Evolutionary conservation across 768 basidiomycete genomes (phyloP).

Genomic region (Auricularia sp.): DNA sequence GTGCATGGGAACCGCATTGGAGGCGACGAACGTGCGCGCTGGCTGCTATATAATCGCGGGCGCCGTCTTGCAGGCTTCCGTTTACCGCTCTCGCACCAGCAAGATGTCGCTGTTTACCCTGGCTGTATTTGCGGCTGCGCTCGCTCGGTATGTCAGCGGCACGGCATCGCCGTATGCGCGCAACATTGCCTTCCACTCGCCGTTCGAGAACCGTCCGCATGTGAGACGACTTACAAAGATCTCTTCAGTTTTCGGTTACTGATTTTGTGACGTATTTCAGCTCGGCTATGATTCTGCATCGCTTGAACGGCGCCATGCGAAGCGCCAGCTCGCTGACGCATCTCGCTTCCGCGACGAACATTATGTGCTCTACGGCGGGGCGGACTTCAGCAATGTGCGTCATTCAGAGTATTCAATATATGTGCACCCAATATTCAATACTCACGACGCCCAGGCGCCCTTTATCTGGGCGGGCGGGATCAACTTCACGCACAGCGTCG

Average conservation of each 20-base stretch:
- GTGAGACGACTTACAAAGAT: not conserved
- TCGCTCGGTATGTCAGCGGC: too few relatives aligned
- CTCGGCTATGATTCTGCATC: not conserved
- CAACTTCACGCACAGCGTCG: conserved; percentile 14
- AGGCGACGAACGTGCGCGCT: too few relatives aligned
- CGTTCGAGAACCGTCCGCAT: conserved; percentile 19
- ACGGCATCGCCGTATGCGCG: conserved; percentile 19
- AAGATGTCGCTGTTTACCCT: too few relatives aligned
- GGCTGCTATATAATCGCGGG: too few relatives aligned
- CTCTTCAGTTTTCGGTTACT: not conserved
- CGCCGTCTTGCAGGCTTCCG: too few relatives aligned
- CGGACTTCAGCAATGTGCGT: conserved; percentile 1
- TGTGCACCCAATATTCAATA: not conserved
- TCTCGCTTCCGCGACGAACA: not conserved
- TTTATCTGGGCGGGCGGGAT: conserved; percentile 3
- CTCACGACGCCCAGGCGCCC: not conserved
- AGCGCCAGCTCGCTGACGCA: not conserved
- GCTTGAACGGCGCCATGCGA: not conserved
- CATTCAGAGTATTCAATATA: not conserved
- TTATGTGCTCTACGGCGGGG: conserved; percentile 3
- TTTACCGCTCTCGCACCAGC: too few relatives aligned
- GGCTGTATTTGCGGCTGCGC: too few relatives aligned
- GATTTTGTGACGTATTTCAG: not conserved
- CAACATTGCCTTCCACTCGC: conserved; percentile 33
- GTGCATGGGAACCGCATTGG: too few relatives aligned